Base-by-base conservation (phyloP, 305 asterid species). In the Coffea humblotiana region DNA sequence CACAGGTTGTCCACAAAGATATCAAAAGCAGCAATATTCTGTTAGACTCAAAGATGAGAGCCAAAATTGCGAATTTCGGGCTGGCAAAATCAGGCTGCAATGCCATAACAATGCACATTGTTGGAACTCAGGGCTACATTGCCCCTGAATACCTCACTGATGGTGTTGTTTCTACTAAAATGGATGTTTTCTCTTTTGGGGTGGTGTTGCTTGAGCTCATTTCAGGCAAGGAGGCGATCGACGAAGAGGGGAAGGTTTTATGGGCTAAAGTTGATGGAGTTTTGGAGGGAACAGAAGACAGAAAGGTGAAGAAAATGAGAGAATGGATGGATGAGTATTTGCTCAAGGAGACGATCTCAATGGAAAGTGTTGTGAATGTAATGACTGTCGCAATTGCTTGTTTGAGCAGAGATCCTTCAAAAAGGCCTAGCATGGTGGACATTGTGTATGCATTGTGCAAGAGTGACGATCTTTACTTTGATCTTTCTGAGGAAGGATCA, bases 71-170 rank as follows among this genome's bases (percentile, higher is more conserved):
- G 18, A 94, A 96, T 87, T 96, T 96, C 3, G 98, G 98, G 40
- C 87, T 94, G 0, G 98, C 98, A 0, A 91, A 90, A 78, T 91
- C 97, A 0, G 98, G 97, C 8, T 85, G 90, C 93, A 96, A 94
- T n/a, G 97, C 99, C 74, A 90, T 94, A 76, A 92, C 98, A 3
- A 93, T 90, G 95, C 98, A 93, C 90, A 92, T 94, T 43, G 99
- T 94, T 0, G 99, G 99, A 29, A 92, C 97, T 6, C 97, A 95
- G 56, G 99, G 99, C 16, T 92, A 94, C 89, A 90, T 93, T 5
- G 90, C 98, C 45, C 98, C 98, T 0, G 98, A 96, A 81, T 93
- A 92, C 56, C 84, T 94, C 3, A 75, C 92, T 0, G 97, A 93
- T 11, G 98, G 98, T 0, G 89, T 94, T 5, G 97, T 94, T 43